Evolutionary conservation across 768 basidiomycete species (phyloP), one percentile per base, ranked within the genome.

Genomic region (Xerocomus brunneocitrinus): DNA sequence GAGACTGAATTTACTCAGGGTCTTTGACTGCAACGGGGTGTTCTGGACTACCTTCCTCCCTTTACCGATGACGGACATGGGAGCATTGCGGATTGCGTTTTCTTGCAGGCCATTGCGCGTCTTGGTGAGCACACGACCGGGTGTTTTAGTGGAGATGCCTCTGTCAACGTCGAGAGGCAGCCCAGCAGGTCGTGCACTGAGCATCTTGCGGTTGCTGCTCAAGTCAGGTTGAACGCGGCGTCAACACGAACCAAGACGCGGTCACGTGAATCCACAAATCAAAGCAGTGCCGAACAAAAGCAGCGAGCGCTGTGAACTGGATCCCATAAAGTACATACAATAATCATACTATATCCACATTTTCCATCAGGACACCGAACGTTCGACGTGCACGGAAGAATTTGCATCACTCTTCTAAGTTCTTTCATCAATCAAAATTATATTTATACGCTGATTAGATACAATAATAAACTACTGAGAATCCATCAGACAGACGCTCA

Each of bases 71-170:
- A 74, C 74, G 1, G 80, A 75, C 59, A 59, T 70, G 7, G 73
- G 63, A 27, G 64, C 74, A 9, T 62, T 74, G 36, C 71, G 65
- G 2, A 70, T 45, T 4, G 73, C 74, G 59, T 87, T 85, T 59
- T 85, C 82, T 56, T 76, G 76, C 30, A 76, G 65, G 27, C 66
- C 67, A 42, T 61, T 55, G 47, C 71, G 58, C 59, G 70, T 62
- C 68, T 74, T 72, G 64, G 66, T 69, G 31, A 73, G 67, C 10
- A 61, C 72, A 32, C 77, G 71, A n/a, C 78, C 82, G 2, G 85
- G 85, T 0, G 84, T 87, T 66, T 80, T 85, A 1, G 74, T 60
- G 14, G 55, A 14, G 3, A 58, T 39, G 25, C 43, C 58, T 52
- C 61, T 62, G 41, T 64, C 70, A 6, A 46, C 47, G 31, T 70